These are phyloP conservation scores for Yamadazyma olivae DNA, from an alignment of 805 yeast species.

Conservation along the genomic window DNA sequence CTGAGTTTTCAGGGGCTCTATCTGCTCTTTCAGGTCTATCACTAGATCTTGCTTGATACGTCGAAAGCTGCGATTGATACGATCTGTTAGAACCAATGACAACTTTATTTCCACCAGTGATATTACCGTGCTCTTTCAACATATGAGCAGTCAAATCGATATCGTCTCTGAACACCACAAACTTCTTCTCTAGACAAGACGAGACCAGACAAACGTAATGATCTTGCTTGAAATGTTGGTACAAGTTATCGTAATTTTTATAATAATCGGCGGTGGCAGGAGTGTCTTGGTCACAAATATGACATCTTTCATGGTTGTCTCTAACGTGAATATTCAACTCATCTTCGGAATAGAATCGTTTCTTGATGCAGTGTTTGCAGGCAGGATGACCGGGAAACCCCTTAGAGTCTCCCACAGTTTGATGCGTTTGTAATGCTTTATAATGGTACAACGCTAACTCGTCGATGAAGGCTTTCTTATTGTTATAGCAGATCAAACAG, in stretches of 20 bases:
- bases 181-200: constrained; percentile 80
- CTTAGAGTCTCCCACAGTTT: constrained; percentile 64
- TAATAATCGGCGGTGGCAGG: constrained; percentile 66
- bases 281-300: constrained; percentile 72
- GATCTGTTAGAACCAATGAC: constrained; percentile 38
- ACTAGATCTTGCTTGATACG: constrained; percentile 39
- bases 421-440: constrained; percentile 67
- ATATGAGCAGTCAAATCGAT: constrained; percentile 86
- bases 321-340: constrained; percentile 81
- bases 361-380: constrained; percentile 75
- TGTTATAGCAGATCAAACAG: constrained; percentile 76
- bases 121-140: constrained; percentile 72
- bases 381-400: constrained; percentile 90
- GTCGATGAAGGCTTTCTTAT: constrained; percentile 70
- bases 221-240: constrained; percentile 65
- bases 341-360: constrained; percentile 82
- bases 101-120: constrained; percentile 44
- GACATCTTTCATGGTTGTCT: constrained; percentile 83
- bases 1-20: constrained; percentile 13
- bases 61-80: constrained; percentile 62
- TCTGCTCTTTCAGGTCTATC: constrained; percentile 17
- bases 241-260: constrained; percentile 69
- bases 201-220: constrained; percentile 81
- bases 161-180: constrained; percentile 87
- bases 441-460: constrained; percentile 65